phyloP scores from a whole-genome alignment of 768 basidiomycete species.

The Gloeostereum incarnatum region DNA sequence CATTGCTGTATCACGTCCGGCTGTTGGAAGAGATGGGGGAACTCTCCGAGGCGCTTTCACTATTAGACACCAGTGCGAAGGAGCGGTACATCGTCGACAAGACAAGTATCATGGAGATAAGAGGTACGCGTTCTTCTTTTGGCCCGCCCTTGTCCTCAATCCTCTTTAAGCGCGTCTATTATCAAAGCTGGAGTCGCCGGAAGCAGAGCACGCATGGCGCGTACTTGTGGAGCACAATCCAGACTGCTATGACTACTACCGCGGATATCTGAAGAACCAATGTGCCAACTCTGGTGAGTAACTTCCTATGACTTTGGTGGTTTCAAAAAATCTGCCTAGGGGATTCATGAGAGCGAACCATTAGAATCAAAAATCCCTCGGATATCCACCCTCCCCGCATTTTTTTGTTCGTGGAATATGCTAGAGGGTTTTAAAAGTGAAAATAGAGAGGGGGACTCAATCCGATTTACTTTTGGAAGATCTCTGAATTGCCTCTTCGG shows the following conservation, averaged over 20 bases:
- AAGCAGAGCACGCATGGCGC: slow-evolving; percentile 78
- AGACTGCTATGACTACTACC: slow-evolving; percentile 76
- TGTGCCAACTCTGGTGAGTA: slow-evolving; percentile 57
- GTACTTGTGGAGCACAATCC: slow-evolving; percentile 78
- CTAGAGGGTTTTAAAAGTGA: no score
- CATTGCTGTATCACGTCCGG: slow-evolving; percentile 66
- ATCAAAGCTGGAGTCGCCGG: slow-evolving; percentile 51
- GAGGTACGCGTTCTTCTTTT: slow-evolving; percentile 34
- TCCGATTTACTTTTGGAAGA: no score
- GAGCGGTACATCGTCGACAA: slow-evolving; percentile 63
- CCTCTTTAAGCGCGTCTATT: slow-evolving; percentile 59
- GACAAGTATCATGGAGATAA: slow-evolving; percentile 52
- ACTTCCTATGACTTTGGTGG: no score
- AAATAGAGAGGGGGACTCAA: no score
- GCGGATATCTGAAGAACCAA: slow-evolving; percentile 56
- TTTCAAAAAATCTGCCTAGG: no score
- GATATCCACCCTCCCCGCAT: no score
- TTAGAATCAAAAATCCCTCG: no score
- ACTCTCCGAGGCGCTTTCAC: slow-evolving; percentile 43
- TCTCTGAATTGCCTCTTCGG: no score
- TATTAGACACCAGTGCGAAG: slow-evolving; percentile 60
- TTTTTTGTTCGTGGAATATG: no score
- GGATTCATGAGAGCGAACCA: no score
- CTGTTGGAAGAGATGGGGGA: slow-evolving; percentile 69
- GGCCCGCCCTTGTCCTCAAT: slow-evolving; percentile 4